Evolutionary conservation across 106 monocot genomes (phyloP).

Genomic region (Phalaenopsis equestris): DNA sequence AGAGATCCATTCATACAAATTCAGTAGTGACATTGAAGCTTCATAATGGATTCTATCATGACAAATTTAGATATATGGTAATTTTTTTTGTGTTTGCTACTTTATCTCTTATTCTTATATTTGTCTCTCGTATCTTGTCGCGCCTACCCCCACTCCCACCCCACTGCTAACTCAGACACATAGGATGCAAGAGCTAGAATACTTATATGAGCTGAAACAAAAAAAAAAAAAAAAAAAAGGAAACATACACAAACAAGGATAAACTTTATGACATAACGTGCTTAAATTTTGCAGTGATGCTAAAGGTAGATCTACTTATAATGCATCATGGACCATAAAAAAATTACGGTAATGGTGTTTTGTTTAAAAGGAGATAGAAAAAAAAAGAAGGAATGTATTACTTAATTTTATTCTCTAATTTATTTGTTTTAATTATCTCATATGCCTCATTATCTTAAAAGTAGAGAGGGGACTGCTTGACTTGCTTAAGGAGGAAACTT

Average conservation of each 20-base stretch:
- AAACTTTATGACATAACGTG: too few relatives aligned
- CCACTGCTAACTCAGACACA: too few relatives aligned
- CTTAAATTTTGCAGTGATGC: too few relatives aligned
- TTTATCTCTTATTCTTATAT: neutral
- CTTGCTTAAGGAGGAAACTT: neutral
- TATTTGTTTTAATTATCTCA: neutral
- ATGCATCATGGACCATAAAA: neutral
- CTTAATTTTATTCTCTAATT: neutral
- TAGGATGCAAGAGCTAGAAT: too few relatives aligned
- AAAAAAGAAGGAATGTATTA: neutral
- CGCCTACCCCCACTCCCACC: neutral
- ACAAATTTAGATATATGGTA: constrained; percentile 20
- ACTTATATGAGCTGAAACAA: neutral
- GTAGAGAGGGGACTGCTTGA: neutral
- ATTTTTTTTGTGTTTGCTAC: constrained; percentile 1
- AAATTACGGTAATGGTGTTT: neutral
- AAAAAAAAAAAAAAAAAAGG: neutral
- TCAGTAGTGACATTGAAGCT: constrained; percentile 39
- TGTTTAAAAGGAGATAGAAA: neutral
- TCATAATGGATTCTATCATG: constrained; percentile 78
- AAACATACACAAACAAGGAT: too few relatives aligned
- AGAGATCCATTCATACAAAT: constrained; percentile 5
- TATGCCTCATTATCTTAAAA: neutral
- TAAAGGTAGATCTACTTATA: neutral
- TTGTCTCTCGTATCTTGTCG: neutral